Percentiles rank a stretch among this genome's conserved stretches.
Conservation (phyloP, 768 basidiomycete species). For the Agaricus bisporus region DNA sequence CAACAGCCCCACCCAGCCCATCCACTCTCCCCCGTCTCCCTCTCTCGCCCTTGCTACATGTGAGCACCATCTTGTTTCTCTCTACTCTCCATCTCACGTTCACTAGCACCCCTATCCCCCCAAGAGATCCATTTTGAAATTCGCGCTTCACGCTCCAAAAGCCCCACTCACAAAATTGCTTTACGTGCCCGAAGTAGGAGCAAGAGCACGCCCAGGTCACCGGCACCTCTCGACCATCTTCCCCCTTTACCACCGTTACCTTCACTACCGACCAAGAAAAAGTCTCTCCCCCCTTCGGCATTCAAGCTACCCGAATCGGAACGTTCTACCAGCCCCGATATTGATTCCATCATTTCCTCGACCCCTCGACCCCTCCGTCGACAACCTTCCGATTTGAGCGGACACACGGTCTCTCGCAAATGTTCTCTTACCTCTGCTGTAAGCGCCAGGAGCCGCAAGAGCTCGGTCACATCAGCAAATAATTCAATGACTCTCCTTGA, state of each 20-base stretch:
- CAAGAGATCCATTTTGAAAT: conserved; percentile 5
- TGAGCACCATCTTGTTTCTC: background rate
- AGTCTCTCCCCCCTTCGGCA: background rate
- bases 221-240: background rate
- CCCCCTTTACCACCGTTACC: background rate
- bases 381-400: conserved; percentile 5
- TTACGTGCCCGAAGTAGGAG: conserved; percentile 4
- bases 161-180: background rate
- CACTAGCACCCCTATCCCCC: background rate
- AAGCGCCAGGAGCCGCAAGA: conserved; percentile 12
- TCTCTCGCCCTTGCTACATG: background rate
- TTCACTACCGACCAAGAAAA: background rate
- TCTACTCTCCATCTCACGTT: no score
- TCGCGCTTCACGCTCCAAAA: conserved; percentile 2
- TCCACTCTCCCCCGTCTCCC: no score
- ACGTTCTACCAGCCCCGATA: conserved; percentile 20
- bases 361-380: conserved; percentile 15
- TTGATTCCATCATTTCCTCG: conserved; percentile 18
- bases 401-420: background rate
- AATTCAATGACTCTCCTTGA: background rate
- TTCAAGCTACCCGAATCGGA: background rate
- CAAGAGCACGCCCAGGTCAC: background rate
- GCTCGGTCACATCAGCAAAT: conserved; percentile 1
- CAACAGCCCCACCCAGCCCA: background rate
- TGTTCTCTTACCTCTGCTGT: conserved; percentile 6